Percentiles rank a stretch among this genome's conserved stretches.
phyloP scores from a whole-genome alignment of 345 rosid genomes.

The Eucalyptus dawsonii region DNA sequence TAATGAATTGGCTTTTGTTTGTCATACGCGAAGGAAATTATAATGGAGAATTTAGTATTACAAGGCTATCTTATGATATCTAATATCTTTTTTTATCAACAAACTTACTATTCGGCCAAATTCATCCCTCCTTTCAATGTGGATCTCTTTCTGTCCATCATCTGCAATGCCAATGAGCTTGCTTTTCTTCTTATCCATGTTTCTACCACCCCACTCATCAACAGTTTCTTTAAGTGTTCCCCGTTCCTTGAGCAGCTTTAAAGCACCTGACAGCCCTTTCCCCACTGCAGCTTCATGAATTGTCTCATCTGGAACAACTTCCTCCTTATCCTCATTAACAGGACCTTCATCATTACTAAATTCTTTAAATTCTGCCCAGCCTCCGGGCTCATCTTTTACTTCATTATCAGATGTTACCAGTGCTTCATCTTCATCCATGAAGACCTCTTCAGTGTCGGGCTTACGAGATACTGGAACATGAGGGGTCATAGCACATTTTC shows the following conservation, averaged over 20 bases:
- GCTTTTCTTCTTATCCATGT: slow-evolving; percentile 99
- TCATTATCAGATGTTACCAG: slow-evolving; percentile 36
- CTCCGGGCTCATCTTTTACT: slow-evolving; percentile 43
- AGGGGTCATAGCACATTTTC: not conserved
- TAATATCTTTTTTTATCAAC: not conserved
- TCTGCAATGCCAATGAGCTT: slow-evolving; percentile 78
- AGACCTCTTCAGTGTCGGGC: slow-evolving; percentile 65
- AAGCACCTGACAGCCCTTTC: slow-evolving; percentile 80
- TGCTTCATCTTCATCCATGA: slow-evolving; percentile 86
- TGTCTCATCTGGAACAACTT: slow-evolving; percentile 59
- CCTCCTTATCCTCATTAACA: slow-evolving; percentile 34
- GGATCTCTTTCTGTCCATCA: slow-evolving; percentile 45
- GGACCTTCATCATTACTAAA: slow-evolving; percentile 29
- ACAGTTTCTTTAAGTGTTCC: slow-evolving; percentile 82
- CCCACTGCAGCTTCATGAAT: slow-evolving; percentile 88
- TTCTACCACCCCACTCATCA: slow-evolving; percentile 90
- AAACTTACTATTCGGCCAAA: slow-evolving; percentile 91
- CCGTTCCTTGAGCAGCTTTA: slow-evolving; percentile 80
- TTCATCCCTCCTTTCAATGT: slow-evolving; percentile 86
- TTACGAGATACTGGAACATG: slow-evolving; percentile 35
- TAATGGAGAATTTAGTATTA: too few species aligned
- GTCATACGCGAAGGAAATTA: not conserved
- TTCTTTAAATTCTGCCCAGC: slow-evolving; percentile 51
- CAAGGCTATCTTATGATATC: too few species aligned
- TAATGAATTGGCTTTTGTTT: not conserved